A percentile compares a stretch with the other conserved stretches of the same genome.
These are phyloP conservation scores for Babesia sp. DNA, from an alignment of 169 alveolate species.

Conservation along the genomic window DNA sequence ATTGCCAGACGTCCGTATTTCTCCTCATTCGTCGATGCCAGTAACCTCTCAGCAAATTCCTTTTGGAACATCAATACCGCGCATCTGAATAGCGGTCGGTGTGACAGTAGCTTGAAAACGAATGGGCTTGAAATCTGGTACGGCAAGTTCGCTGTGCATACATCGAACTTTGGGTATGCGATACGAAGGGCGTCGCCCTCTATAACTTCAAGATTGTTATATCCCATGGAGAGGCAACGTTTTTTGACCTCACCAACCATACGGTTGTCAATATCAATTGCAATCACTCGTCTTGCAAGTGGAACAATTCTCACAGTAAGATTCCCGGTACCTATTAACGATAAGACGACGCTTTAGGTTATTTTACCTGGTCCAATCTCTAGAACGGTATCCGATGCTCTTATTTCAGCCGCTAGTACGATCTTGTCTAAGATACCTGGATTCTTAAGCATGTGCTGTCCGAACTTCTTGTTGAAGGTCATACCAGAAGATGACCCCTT, in stretches of 20 bases:
- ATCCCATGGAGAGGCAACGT: constrained; percentile 87
- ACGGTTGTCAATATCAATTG: constrained; percentile 97
- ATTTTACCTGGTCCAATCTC: constrained; percentile 97
- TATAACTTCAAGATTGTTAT: constrained; percentile 82
- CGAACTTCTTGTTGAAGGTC: constrained; percentile 89
- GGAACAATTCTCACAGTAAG: constrained; percentile 93
- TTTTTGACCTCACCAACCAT: constrained; percentile 98
- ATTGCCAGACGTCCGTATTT: constrained; percentile 96
- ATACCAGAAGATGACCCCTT: constrained; percentile 62
- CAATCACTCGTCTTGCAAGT: constrained; percentile 94
- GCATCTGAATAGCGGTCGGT: constrained; percentile 94
- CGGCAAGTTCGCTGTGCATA: constrained; percentile 98
- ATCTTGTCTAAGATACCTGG: constrained; percentile 96
- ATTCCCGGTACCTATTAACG: constrained; percentile 90
- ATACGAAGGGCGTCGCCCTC: constrained; percentile 95
- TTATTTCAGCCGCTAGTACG: constrained; percentile 93
- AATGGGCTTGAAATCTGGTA: constrained; percentile 99
- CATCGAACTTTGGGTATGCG: constrained; percentile 93
- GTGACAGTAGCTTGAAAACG: constrained; percentile 94
- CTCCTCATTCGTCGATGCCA: constrained; percentile 92
- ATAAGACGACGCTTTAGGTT: background rate
- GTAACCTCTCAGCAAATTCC: constrained; percentile 98
- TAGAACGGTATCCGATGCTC: constrained; percentile 94
- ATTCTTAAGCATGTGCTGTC: constrained; percentile 97
- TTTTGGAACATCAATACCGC: constrained; percentile 99